phyloP scores from a whole-genome alignment of 2,329 filamentous ascomycete species.

The Alternaria tenuissima region DNA sequence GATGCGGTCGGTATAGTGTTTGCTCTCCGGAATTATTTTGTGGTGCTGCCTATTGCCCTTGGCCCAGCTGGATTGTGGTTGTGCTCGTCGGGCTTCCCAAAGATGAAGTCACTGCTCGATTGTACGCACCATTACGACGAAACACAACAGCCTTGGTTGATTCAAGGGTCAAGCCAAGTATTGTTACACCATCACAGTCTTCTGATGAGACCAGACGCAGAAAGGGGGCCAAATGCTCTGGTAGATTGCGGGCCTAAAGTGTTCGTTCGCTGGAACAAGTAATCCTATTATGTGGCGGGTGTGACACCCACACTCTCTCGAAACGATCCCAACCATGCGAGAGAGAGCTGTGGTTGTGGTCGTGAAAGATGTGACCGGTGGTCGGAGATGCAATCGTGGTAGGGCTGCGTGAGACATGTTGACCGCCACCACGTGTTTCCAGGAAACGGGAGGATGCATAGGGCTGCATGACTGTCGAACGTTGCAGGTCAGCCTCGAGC shows the following conservation, averaged over 20 bases:
- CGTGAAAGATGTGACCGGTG: slow-evolving; percentile 9
- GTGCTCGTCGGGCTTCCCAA: not conserved
- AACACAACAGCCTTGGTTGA: not conserved
- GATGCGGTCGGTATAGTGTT: slow-evolving; percentile 5
- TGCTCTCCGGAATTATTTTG: not conserved
- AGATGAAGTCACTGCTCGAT: not conserved
- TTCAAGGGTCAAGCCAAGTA: not conserved
- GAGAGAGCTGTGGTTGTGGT: slow-evolving; percentile 8
- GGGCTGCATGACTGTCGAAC: slow-evolving; percentile 42
- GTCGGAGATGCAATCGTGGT: slow-evolving; percentile 1
- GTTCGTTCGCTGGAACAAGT: slow-evolving; percentile 31
- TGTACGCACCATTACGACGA: not conserved
- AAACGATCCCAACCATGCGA: not conserved
- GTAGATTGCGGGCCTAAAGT: slow-evolving; percentile 28
- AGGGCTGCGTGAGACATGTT: slow-evolving; percentile 38
- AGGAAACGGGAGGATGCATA: slow-evolving; percentile 43
- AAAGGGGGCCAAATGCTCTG: slow-evolving; percentile 25
- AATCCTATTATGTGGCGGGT: slow-evolving; percentile 11
- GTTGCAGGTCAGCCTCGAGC: slow-evolving; percentile 37
- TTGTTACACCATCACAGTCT: slow-evolving; percentile 15
- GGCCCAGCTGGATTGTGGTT: not conserved
- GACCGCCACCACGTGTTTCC: slow-evolving; percentile 37
- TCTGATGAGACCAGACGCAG: slow-evolving; percentile 13
- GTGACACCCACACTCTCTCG: not conserved
- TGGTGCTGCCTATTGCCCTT: slow-evolving; percentile 1